Evolutionary conservation across 1,284 basidiomycete species (phyloP).

Genomic region (Pascua sp.): DNA sequence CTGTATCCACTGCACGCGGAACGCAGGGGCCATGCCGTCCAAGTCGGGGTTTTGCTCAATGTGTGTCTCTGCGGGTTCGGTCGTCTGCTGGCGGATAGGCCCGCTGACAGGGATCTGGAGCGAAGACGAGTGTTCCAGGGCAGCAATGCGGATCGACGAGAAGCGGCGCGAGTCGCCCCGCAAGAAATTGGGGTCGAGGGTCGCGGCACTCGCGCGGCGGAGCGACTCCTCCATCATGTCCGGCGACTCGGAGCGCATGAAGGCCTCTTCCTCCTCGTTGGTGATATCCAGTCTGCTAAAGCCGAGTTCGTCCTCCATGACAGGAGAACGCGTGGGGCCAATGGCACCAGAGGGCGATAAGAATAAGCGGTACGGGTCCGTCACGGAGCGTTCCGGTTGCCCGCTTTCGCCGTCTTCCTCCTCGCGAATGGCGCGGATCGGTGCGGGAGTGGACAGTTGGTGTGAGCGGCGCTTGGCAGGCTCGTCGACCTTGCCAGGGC

Average conservation of each 20-base stretch:
- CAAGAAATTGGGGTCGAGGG: slow-evolving; percentile 35
- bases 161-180: slow-evolving; percentile 12
- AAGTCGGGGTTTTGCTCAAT: too few relatives aligned
- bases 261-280: slow-evolving; percentile 3
- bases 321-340: too few relatives aligned
- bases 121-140: slow-evolving; percentile 10
- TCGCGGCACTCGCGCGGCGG: slow-evolving; percentile 17
- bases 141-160: background rate
- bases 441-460: slow-evolving; percentile 15
- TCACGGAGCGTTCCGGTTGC: slow-evolving; percentile 12
- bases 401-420: slow-evolving; percentile 17
- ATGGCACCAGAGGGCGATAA: too few relatives aligned
- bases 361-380: slow-evolving; percentile 10
- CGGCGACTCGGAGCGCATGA: slow-evolving; percentile 19
- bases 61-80: too few relatives aligned
- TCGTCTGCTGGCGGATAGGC: too few relatives aligned
- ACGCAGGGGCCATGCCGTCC: slow-evolving; percentile 63
- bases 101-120: slow-evolving; percentile 11
- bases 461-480: background rate
- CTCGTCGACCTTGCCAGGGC: background rate
- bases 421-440: slow-evolving; percentile 29
- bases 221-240: slow-evolving; percentile 16
- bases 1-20: slow-evolving; percentile 80
- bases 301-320: slow-evolving; percentile 22
- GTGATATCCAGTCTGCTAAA: slow-evolving; percentile 3